These are phyloP conservation scores for Nothomitra cinnamomea DNA, from an alignment of 2,329 filamentous ascomycete species.

Conservation along the genomic window DNA sequence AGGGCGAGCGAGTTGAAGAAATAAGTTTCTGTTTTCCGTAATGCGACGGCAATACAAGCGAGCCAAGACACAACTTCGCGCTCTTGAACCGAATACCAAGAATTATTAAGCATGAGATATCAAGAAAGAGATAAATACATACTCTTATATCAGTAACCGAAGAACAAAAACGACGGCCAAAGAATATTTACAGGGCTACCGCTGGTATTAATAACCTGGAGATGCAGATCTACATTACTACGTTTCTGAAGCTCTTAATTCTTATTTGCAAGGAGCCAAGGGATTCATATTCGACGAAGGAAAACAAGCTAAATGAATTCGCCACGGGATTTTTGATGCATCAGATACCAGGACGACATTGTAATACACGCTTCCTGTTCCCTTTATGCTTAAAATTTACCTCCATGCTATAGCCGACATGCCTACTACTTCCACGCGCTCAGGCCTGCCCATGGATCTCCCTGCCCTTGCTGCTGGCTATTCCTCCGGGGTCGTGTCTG, in stretches of 20 bases:
- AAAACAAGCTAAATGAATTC: background rate
- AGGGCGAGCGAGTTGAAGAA: too few relatives aligned
- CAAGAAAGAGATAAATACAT: too few relatives aligned
- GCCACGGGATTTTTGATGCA: background rate
- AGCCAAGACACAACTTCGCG: too few relatives aligned
- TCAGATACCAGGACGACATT: background rate
- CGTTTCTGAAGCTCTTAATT: background rate
- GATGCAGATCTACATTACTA: background rate
- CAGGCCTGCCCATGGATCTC: conserved; percentile 54
- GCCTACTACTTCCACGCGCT: conserved; percentile 49
- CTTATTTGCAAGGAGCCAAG: background rate
- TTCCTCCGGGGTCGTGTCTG: conserved; percentile 15
- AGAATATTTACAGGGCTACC: too few relatives aligned
- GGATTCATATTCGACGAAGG: background rate
- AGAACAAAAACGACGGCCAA: background rate
- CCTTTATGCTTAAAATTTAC: background rate
- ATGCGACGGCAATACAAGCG: too few relatives aligned
- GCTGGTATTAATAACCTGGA: background rate
- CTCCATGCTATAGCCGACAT: background rate
- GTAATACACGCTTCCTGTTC: background rate
- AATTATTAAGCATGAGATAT: too few relatives aligned
- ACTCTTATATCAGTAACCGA: too few relatives aligned
- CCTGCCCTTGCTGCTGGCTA: conserved; percentile 16
- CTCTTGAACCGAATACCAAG: too few relatives aligned
- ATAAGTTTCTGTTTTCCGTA: too few relatives aligned